Evolutionary conservation across 2,329 filamentous ascomycete species (phyloP), one percentile per base, ranked within the genome.

Genomic region (Botrytis galanthina): DNA sequence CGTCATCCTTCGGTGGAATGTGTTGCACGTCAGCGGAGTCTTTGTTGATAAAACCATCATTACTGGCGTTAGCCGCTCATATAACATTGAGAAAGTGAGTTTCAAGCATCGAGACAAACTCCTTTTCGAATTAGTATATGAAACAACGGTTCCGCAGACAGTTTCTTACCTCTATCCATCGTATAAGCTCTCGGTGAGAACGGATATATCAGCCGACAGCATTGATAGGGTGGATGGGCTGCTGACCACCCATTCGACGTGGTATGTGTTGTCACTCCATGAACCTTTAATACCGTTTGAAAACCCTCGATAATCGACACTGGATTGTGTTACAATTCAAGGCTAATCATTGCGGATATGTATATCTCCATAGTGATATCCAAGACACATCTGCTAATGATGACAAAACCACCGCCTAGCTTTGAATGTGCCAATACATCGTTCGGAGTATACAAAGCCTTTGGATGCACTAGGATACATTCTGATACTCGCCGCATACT

Each of bases 171-270:
- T 81, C 77, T 1, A 74, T 69, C 2, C 74, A 82, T 9, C 73
- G 66, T 18, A 82, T 73, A 48, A 82, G 81, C 22, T 81, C 80
- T 18, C 1, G 81, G 64, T 57, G 81, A 79, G 59, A 82, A 82
- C 29, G 80, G 22, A 51, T 75, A 7, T 73, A 22, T 67, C 74
- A 77, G 12, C 76, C 78, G 6, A 80, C 7, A 46, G 44, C 7
- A 46, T 46, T 18, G 0, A 22, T 73, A 7, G 82, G 59, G 67
- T 78, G 79, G 1, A 82, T 79, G 42, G 80, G 80, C 57, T 81
- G 79, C 70, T 81, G 78, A 2, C 79, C 76, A 16, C 80, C 71
- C n/a, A 82, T 73, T 69, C 81, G 80, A 14, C 67, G 48, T 9
- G 80, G 80, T 10, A 81, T 74, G 12, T 51, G 59, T 4, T 51